phyloP scores from a whole-genome alignment of 345 rosid genomes.

The Ceriops zippeliana region DNA sequence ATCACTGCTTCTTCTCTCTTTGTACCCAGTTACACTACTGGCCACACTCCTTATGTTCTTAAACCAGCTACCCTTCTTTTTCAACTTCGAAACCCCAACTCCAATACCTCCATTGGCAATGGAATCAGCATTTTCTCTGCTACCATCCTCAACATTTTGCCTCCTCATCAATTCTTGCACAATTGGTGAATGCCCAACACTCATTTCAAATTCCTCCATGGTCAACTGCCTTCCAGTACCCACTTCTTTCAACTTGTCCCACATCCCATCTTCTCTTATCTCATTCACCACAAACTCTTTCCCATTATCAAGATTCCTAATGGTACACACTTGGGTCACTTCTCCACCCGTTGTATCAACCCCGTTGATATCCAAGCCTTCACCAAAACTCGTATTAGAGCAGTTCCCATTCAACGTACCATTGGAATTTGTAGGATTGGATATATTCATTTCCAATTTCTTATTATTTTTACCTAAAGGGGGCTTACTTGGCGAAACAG shows the following conservation, averaged over 20 bases:
- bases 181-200: conserved; percentile 88
- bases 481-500: conserved; percentile 34
- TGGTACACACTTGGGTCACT: conserved; percentile 45
- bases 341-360: conserved; percentile 4
- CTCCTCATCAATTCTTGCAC: conserved; percentile 96
- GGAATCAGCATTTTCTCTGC: conserved; percentile 39
- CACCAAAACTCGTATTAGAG: conserved; percentile 13
- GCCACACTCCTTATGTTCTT: conserved; percentile 76
- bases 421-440: conserved; percentile 25
- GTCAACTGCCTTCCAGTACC: conserved; percentile 88
- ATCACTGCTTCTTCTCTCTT: conserved; percentile 85
- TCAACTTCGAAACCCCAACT: conserved; percentile 42
- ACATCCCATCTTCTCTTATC: conserved; percentile 72
- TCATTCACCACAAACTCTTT: conserved; percentile 84
- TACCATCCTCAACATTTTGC: conserved; percentile 77
- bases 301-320: conserved; percentile 87
- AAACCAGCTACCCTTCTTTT: conserved; percentile 81
- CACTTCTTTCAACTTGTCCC: conserved; percentile 80
- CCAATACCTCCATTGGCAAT: conserved; percentile 31
- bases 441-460: conserved; percentile 21
- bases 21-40: conserved; percentile 50
- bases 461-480: conserved; percentile 27
- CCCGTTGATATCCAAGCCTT: conserved; percentile 31
- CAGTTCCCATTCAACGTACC: conserved; percentile 35
- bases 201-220: conserved; percentile 86